A percentile compares a stretch with the other conserved stretches of the same genome.
Conservation (phyloP, 208 protist species). For the Wallacemonas sp. region DNA sequence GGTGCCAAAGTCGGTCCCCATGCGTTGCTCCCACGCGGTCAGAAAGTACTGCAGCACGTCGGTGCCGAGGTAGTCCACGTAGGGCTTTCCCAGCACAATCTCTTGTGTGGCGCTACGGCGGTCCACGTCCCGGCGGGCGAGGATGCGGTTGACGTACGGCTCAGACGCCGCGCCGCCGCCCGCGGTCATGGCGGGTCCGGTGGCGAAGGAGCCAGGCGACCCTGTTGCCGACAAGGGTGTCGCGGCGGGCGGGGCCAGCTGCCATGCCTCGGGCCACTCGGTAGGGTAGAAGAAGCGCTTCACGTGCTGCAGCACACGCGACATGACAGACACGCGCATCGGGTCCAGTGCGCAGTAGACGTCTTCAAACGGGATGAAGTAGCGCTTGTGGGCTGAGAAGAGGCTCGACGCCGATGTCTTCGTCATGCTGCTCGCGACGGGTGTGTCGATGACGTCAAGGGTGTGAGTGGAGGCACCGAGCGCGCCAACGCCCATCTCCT, state of each 20-base stretch:
- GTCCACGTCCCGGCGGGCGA: conserved; percentile 48
- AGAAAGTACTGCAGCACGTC: conserved; percentile 53
- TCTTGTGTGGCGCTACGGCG: conserved; percentile 46
- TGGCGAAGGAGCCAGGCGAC: background rate
- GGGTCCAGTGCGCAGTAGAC: conserved; percentile 60
- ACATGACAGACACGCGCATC: conserved; percentile 72
- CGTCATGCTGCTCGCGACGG: conserved; percentile 8
- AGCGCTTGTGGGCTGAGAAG: conserved; percentile 2
- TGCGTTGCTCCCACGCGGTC: conserved; percentile 12
- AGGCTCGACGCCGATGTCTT: conserved; percentile 5
- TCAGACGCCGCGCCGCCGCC: background rate
- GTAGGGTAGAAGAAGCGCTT: conserved; percentile 49
- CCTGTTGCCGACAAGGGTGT: conserved; percentile 1
- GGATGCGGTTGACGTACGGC: conserved; percentile 21
- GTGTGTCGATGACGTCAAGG: background rate
- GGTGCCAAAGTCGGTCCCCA: background rate
- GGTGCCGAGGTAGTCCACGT: conserved; percentile 46
- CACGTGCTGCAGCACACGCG: conserved; percentile 47
- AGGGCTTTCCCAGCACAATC: conserved; percentile 53
- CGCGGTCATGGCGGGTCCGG: background rate
- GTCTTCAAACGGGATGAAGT: conserved; percentile 45
- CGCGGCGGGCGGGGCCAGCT: background rate
- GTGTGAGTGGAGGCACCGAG: conserved; percentile 4
- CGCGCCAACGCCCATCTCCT: conserved; percentile 4
- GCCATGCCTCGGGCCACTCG: conserved; percentile 37